Percentiles rank a stretch among this genome's conserved stretches.
Evolutionary conservation across 176 grass and related monocot species (phyloP).

Genomic region (Thinopyrum elongatum): DNA sequence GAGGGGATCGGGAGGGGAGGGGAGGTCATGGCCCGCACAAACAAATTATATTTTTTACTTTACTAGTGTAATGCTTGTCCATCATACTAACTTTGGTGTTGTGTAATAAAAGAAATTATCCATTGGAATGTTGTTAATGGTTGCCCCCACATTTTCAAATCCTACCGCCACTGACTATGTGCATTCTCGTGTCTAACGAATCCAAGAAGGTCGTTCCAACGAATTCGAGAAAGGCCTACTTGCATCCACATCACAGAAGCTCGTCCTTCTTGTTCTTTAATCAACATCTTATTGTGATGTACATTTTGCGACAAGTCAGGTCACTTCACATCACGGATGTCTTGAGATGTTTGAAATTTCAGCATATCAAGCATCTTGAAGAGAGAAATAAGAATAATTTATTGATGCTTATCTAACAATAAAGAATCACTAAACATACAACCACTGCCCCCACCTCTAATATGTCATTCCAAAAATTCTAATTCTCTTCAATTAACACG

Average conservation of each 20-base stretch:
- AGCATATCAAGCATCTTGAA: background rate
- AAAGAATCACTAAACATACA: conserved; percentile 51
- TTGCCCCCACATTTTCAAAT: no score
- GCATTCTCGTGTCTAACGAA: no score
- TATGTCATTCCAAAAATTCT: conserved; percentile 31
- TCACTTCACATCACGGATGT: background rate
- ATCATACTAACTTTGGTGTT: no score
- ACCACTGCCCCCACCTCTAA: background rate
- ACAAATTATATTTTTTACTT: no score
- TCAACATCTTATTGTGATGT: background rate
- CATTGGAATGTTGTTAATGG: no score
- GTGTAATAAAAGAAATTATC: no score
- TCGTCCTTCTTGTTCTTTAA: background rate
- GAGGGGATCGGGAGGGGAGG: no score
- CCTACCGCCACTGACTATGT: no score
- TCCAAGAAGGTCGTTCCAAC: no score
- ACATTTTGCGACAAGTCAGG: background rate
- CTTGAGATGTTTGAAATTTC: background rate
- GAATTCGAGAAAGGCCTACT: background rate
- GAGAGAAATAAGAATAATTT: conserved; percentile 5
- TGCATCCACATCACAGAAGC: background rate
- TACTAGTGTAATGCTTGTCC: no score
- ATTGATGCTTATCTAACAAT: conserved; percentile 48
- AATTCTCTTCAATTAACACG: conserved; percentile 21
- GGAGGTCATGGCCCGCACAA: no score